A percentile compares a stretch with the other conserved stretches of the same genome.
Evolutionary conservation across 2,329 filamentous ascomycete species (phyloP).

Genomic region (Neofusicoccum sp.): DNA sequence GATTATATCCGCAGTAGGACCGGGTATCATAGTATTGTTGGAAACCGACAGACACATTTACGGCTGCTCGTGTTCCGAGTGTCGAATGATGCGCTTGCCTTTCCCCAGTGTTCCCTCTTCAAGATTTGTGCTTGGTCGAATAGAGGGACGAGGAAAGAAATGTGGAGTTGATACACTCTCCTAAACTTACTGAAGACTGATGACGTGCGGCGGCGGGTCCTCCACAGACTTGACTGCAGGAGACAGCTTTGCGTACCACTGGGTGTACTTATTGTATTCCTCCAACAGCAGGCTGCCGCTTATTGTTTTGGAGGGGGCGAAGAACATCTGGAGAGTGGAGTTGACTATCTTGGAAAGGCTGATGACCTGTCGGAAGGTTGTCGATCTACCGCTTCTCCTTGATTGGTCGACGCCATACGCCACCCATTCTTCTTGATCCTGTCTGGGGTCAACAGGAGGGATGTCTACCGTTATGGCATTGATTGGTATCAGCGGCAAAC

Average conservation of each 20-base stretch:
- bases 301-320: constrained; percentile 24
- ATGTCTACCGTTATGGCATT: constrained; percentile 26
- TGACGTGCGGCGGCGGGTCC: constrained; percentile 25
- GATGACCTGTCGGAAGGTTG: constrained; percentile 24
- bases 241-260: constrained; percentile 23
- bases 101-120: not conserved
- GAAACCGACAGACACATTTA: too few species aligned
- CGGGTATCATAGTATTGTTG: too few species aligned
- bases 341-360: constrained; percentile 27
- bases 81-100: too few species aligned
- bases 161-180: not conserved
- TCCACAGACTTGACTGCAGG: constrained; percentile 18
- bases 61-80: too few species aligned
- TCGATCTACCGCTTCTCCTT: constrained; percentile 21
- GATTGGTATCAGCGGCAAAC: constrained; percentile 25
- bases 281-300: constrained; percentile 25
- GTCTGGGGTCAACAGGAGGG: constrained; percentile 20
- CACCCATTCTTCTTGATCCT: constrained; percentile 23
- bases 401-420: constrained; percentile 18
- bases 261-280: constrained; percentile 25
- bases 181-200: constrained; percentile 26
- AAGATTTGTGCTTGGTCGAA: not conserved
- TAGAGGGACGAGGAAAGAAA: not conserved
- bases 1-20: too few species aligned
- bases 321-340: constrained; percentile 28